Conservation (phyloP, 2,329 filamentous ascomycete species). For the Hypoxylon rubiginosum region DNA sequence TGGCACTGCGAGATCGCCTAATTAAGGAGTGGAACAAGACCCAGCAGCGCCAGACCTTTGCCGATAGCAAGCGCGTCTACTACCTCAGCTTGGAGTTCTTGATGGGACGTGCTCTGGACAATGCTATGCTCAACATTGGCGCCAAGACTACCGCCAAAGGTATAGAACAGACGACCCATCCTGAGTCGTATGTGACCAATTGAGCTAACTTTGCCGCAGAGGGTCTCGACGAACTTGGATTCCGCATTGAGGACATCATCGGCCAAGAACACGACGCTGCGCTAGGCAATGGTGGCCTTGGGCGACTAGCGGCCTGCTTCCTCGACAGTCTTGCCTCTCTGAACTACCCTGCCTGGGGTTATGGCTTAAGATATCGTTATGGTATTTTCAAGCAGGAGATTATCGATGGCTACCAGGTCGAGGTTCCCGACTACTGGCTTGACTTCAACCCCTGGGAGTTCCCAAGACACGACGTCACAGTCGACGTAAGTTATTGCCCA, state of each 20-base stretch:
- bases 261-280: slow-evolving; percentile 96
- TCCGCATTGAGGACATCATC: slow-evolving; percentile 96
- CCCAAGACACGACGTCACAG: slow-evolving; percentile 91
- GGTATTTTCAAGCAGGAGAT: slow-evolving; percentile 99
- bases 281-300: slow-evolving; percentile 94
- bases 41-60: slow-evolving; percentile 93
- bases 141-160: slow-evolving; percentile 87
- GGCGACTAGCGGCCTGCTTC: slow-evolving; percentile 95
- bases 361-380: slow-evolving; percentile 94
- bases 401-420: slow-evolving; percentile 96
- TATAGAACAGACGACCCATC: slow-evolving; percentile 57
- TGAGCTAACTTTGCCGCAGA: slow-evolving; percentile 63
- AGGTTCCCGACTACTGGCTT: slow-evolving; percentile 98
- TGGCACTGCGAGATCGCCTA: slow-evolving; percentile 93
- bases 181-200: background rate
- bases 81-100: slow-evolving; percentile 98
- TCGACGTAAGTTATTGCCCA: slow-evolving; percentile 72
- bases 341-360: slow-evolving; percentile 97
- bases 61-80: slow-evolving; percentile 93
- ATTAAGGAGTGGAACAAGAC: slow-evolving; percentile 98
- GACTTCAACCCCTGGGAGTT: slow-evolving; percentile 99
- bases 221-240: slow-evolving; percentile 89
- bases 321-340: slow-evolving; percentile 94
- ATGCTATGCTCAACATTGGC: slow-evolving; percentile 97
- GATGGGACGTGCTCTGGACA: slow-evolving; percentile 96